A percentile compares a stretch with the other conserved stretches of the same genome.
These are phyloP conservation scores for Leucosporidium creatinivorum DNA, from an alignment of 768 basidiomycete species.

Conservation along the genomic window DNA sequence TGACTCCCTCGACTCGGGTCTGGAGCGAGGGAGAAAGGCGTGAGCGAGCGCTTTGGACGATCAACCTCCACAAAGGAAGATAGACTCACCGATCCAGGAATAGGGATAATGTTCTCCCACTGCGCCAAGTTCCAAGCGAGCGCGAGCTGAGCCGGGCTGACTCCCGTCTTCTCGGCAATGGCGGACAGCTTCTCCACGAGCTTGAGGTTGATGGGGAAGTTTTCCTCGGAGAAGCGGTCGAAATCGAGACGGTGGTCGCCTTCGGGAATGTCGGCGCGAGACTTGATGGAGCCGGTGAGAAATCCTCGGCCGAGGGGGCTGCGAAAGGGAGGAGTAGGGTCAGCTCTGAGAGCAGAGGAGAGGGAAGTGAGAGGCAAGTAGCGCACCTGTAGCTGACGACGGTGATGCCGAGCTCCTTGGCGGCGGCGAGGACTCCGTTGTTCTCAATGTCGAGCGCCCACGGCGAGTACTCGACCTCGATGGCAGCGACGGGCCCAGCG, in stretches of 20 bases:
- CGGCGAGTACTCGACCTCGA: slow-evolving; percentile 3
- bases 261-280: slow-evolving; percentile 26
- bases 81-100: slow-evolving; percentile 28
- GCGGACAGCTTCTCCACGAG: slow-evolving; percentile 41
- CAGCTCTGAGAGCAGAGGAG: neutral
- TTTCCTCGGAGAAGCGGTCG: slow-evolving; percentile 32
- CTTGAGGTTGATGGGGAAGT: slow-evolving; percentile 43
- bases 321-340: neutral
- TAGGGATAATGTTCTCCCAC: slow-evolving; percentile 15
- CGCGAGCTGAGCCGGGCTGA: slow-evolving; percentile 43
- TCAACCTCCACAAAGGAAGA: too few relatives aligned
- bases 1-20: slow-evolving; percentile 23
- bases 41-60: neutral
- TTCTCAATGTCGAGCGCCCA: slow-evolving; percentile 6
- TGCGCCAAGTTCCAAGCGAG: slow-evolving; percentile 42
- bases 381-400: slow-evolving; percentile 42
- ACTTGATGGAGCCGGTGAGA: slow-evolving; percentile 44
- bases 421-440: slow-evolving; percentile 42
- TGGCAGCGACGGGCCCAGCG: neutral
- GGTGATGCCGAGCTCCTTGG: slow-evolving; percentile 42
- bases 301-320: slow-evolving; percentile 25
- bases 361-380: neutral
- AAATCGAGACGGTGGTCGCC: slow-evolving; percentile 25
- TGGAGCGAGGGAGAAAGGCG: neutral
- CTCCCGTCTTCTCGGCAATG: slow-evolving; percentile 42